These are phyloP conservation scores for Seminavis robusta DNA, from an alignment of 108 stramenopile species.

Conservation along the genomic window DNA sequence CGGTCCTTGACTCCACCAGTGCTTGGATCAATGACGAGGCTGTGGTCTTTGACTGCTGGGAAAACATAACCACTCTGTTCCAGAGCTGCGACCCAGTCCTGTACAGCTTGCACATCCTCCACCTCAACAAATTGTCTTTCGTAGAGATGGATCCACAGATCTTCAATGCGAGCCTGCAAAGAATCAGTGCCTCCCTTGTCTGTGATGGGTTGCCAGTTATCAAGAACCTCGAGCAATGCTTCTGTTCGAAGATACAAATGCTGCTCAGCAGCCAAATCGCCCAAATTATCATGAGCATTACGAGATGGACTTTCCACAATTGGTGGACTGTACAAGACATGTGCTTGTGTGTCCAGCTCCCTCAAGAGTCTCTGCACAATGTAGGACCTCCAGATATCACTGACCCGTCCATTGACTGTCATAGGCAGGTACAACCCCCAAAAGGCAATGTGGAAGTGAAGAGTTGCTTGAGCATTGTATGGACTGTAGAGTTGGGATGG, in stretches of 20 bases:
- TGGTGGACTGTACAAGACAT: conserved; percentile 33
- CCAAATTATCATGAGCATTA: conserved; percentile 44
- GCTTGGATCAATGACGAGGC: no score
- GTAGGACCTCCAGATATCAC: conserved; percentile 68
- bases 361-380: conserved; percentile 38
- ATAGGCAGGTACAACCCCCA: conserved; percentile 50
- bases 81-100: no score
- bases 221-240: conserved; percentile 33
- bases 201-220: no score
- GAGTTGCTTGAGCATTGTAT: conserved; percentile 68
- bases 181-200: no score
- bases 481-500: conserved; percentile 22
- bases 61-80: no score
- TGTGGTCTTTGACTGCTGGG: no score
- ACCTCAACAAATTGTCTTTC: no score
- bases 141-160: no score
- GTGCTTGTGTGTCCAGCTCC: conserved; percentile 15
- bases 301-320: conserved; percentile 37
- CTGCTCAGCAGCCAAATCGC: conserved; percentile 50
- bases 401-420: conserved; percentile 50
- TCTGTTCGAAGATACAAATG: conserved; percentile 42
- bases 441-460: conserved; percentile 31
- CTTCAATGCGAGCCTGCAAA: no score
- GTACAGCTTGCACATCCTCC: no score
- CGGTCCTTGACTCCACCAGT: no score